A percentile compares a stretch with the other conserved stretches of the same genome.
phyloP scores from a whole-genome alignment of 768 basidiomycete species.

The Trametes gibbosa region DNA sequence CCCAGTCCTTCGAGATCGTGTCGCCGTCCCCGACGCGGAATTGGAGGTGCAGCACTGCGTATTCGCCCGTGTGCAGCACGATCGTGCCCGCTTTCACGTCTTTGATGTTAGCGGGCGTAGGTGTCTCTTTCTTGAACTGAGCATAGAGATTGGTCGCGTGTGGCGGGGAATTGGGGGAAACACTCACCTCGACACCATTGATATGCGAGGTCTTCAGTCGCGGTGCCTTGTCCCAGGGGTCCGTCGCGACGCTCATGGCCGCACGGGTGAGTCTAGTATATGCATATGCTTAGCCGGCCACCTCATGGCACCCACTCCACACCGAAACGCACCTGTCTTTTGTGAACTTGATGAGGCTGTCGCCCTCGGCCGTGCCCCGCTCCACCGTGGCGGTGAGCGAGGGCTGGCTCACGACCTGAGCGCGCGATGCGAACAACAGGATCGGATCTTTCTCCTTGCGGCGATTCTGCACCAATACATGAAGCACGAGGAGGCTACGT shows the following conservation, averaged over 20 bases:
- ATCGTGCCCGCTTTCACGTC: neutral
- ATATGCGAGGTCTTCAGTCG: neutral
- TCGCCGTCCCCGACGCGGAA: constrained; percentile 11
- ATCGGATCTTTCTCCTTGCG: constrained; percentile 4
- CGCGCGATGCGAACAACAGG: neutral
- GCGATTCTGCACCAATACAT: constrained; percentile 11
- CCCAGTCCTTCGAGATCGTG: constrained; percentile 1
- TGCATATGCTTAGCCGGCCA: no score
- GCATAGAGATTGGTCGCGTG: neutral
- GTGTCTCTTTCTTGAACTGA: neutral
- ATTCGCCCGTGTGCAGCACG: constrained; percentile 2
- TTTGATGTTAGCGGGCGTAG: neutral
- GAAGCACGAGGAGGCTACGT: neutral
- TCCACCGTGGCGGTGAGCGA: neutral
- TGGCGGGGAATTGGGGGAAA: no score
- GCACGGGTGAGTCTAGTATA: neutral
- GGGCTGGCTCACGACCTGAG: constrained; percentile 6
- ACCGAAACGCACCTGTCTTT: neutral
- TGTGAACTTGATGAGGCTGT: neutral
- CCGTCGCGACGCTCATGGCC: neutral
- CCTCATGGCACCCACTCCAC: no score
- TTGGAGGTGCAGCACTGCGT: constrained; percentile 3
- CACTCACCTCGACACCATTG: constrained; percentile 1
- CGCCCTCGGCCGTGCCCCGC: neutral
- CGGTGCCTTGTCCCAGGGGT: constrained; percentile 3